Conservation (phyloP, 2,329 filamentous ascomycete species). For the Talaromyces sp. region DNA sequence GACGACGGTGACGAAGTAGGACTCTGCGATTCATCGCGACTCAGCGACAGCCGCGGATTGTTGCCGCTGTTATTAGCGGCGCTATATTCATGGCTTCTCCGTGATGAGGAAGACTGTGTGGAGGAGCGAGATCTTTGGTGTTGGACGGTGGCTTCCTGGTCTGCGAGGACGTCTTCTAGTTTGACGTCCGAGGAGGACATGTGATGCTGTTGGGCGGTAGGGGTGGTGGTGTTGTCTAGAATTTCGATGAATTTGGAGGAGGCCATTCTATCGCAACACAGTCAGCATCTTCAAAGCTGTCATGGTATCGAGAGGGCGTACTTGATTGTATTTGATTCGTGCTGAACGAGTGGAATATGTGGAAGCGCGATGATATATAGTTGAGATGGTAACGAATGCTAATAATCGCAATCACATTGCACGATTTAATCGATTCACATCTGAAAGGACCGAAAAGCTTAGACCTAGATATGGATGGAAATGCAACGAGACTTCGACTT, state of each 20-base stretch:
- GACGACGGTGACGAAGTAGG: not conserved
- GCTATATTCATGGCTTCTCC: conserved; percentile 8
- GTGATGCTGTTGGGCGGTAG: conserved; percentile 24
- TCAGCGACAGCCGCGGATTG: not conserved
- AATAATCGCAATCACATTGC: not conserved
- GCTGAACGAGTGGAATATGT: not conserved
- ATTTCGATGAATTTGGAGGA: conserved; percentile 46
- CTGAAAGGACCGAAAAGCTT: not conserved
- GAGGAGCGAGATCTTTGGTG: conserved; percentile 33
- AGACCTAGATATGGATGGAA: not conserved
- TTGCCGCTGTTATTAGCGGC: not conserved
- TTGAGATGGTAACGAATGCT: not conserved
- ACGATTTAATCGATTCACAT: not conserved
- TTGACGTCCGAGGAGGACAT: conserved; percentile 42
- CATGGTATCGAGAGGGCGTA: not conserved
- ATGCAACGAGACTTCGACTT: too few species aligned
- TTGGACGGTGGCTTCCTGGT: conserved; percentile 35
- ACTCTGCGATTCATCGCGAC: conserved; percentile 4
- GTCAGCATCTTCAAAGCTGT: not conserved
- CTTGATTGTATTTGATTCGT: not conserved
- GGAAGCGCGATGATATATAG: not conserved
- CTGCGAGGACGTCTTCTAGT: conserved; percentile 43
- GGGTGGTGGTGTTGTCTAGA: conserved; percentile 30
- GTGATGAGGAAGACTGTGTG: conserved; percentile 34
- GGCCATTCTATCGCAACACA: conserved; percentile 24